These are phyloP conservation scores for Aquilaria yunnanensis DNA, from an alignment of 345 rosid species.

Conservation along the genomic window DNA sequence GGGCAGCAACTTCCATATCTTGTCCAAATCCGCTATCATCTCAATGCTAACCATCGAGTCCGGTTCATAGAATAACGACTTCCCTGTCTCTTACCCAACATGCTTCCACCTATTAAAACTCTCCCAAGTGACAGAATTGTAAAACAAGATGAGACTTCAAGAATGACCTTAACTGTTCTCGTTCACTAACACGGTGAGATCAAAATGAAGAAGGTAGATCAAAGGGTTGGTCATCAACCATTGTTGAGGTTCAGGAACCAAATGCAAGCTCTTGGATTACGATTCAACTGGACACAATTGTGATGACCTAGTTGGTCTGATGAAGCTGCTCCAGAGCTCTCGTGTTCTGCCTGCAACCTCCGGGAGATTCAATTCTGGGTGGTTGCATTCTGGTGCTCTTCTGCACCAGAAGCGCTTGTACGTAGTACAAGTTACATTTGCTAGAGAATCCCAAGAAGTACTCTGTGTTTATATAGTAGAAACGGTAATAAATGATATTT, in stretches of 20 bases:
- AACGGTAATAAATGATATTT: no score
- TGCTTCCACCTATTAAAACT: slow-evolving; percentile 43
- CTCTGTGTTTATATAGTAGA: slow-evolving; percentile 30
- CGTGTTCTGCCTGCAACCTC: slow-evolving; percentile 46
- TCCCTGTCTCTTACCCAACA: slow-evolving; percentile 55
- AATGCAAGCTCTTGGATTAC: slow-evolving; percentile 41
- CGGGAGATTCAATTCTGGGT: slow-evolving; percentile 57
- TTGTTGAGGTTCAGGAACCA: slow-evolving; percentile 24
- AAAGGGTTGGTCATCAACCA: slow-evolving; percentile 35
- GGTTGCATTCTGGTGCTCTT: slow-evolving; percentile 67
- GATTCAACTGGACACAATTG: slow-evolving; percentile 20
- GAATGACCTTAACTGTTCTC: slow-evolving; percentile 34
- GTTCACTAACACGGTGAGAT: slow-evolving; percentile 45
- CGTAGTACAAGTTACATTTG: slow-evolving; percentile 51
- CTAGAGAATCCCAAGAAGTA: slow-evolving; percentile 27
- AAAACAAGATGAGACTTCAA: slow-evolving; percentile 19
- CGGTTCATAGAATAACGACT: slow-evolving; percentile 34
- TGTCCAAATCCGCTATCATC: slow-evolving; percentile 39
- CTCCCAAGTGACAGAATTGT: slow-evolving; percentile 34
- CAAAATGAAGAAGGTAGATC: slow-evolving; percentile 21
- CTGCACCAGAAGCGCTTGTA: slow-evolving; percentile 37
- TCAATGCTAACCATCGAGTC: slow-evolving; percentile 47
- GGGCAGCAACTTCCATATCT: slow-evolving; percentile 41
- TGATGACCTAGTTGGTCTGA: slow-evolving; percentile 31
- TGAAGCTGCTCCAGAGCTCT: slow-evolving; percentile 31